Percentiles rank a stretch among this genome's conserved stretches.
These are phyloP conservation scores for Trichoderma gracile DNA, from an alignment of 2,329 filamentous ascomycete species.

Conservation along the genomic window DNA sequence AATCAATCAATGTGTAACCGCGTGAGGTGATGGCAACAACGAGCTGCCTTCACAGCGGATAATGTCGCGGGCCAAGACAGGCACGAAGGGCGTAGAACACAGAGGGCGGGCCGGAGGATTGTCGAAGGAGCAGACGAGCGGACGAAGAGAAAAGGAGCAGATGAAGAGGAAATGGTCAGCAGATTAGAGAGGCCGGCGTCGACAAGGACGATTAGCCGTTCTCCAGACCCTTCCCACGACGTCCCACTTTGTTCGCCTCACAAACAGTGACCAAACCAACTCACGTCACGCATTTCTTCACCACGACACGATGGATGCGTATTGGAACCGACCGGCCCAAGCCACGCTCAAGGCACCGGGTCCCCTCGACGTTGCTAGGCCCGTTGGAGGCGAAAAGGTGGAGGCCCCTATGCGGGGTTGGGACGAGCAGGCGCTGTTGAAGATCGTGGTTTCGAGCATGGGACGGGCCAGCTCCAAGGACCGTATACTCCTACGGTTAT, in stretches of 20 bases:
- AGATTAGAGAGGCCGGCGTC: conserved; percentile 7
- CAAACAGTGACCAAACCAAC: conserved; percentile 5
- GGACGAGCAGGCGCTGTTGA: conserved; percentile 12
- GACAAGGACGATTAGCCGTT: conserved; percentile 19
- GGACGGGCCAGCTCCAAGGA: conserved; percentile 4
- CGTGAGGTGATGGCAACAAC: background rate
- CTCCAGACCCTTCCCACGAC: conserved; percentile 14
- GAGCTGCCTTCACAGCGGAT: conserved; percentile 5
- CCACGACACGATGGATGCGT: conserved; percentile 22
- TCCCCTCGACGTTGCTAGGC: conserved; percentile 1
- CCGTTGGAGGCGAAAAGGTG: conserved; percentile 20
- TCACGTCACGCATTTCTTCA: conserved; percentile 17
- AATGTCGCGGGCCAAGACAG: background rate
- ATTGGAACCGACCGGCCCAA: conserved; percentile 3
- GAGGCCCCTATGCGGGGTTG: conserved; percentile 22
- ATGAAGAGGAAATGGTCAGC: conserved; percentile 19
- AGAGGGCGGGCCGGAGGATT: background rate
- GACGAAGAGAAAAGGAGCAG: background rate
- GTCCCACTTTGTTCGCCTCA: conserved; percentile 21
- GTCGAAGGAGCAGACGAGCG: background rate
- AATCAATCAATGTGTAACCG: background rate
- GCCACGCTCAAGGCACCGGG: conserved; percentile 24
- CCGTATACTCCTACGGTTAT: background rate
- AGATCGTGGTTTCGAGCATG: conserved; percentile 13
- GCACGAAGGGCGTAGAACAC: background rate